These are phyloP conservation scores for Lepidium didymum DNA, from an alignment of 345 rosid species.

Conservation along the genomic window DNA sequence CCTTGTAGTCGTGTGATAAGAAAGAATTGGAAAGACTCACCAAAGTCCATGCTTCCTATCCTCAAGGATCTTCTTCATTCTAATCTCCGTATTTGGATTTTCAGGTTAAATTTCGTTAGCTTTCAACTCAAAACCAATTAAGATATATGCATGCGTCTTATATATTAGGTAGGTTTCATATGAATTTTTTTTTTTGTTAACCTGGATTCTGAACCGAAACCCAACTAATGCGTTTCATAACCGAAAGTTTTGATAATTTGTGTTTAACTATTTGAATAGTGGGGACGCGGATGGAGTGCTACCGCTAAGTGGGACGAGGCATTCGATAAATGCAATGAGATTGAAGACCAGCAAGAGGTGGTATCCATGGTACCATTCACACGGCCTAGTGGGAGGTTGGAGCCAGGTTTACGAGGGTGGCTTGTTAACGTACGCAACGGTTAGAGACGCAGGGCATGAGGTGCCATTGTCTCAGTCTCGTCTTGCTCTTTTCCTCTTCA, in stretches of 20 bases:
- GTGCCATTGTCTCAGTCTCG: slow-evolving; percentile 56
- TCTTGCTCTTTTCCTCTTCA: slow-evolving; percentile 44
- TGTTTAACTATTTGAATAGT: slow-evolving; percentile 36
- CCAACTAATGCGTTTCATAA: neutral
- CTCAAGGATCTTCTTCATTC: slow-evolving; percentile 54
- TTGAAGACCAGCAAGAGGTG: slow-evolving; percentile 62
- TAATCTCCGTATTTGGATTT: slow-evolving; percentile 75
- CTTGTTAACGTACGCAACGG: slow-evolving; percentile 49
- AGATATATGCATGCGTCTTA: neutral
- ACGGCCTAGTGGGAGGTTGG: slow-evolving; percentile 79
- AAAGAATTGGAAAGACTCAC: slow-evolving; percentile 66
- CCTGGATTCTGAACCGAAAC: too few relatives aligned
- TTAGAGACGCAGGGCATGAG: slow-evolving; percentile 67
- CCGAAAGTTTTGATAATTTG: neutral
- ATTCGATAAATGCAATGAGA: slow-evolving; percentile 77
- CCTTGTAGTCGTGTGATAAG: slow-evolving; percentile 36
- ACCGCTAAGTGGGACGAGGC: slow-evolving; percentile 84
- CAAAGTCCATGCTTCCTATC: slow-evolving; percentile 70
- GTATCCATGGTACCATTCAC: slow-evolving; percentile 74
- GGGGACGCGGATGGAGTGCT: slow-evolving; percentile 91
- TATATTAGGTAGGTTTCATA: neutral
- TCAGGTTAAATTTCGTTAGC: slow-evolving; percentile 29
- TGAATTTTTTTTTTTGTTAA: neutral
- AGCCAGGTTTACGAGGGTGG: slow-evolving; percentile 55
- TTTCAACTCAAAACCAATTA: neutral